These are phyloP conservation scores for Stephania yunnanensis DNA, from an alignment of 164 flowering plant species.

Conservation along the genomic window DNA sequence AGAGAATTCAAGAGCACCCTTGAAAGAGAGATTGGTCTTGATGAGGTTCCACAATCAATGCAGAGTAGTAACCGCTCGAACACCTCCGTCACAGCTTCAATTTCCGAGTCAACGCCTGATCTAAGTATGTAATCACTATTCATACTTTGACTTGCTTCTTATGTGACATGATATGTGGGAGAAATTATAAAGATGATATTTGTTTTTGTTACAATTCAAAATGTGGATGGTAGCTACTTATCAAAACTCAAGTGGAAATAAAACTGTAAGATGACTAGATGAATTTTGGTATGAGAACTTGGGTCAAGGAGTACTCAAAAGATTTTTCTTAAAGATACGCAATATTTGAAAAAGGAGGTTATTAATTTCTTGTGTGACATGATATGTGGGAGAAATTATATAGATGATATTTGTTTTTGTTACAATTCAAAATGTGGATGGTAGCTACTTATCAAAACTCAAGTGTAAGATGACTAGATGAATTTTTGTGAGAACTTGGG, in stretches of 20 bases:
- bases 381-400: not conserved
- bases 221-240: not conserved
- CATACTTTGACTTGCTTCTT: not conserved
- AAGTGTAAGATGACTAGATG: not conserved
- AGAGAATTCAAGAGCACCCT: conserved; percentile 93
- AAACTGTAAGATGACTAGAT: not conserved
- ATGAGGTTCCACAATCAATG: conserved; percentile 49
- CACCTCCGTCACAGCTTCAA: conserved; percentile 9
- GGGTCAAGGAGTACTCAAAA: not conserved
- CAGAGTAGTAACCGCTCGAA: conserved; percentile 27
- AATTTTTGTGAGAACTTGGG: not conserved
- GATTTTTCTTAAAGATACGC: not conserved
- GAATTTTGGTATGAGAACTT: not conserved
- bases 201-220: not conserved
- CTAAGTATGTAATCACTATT: conserved; percentile 46
- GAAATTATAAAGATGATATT: not conserved
- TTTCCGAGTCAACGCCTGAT: conserved; percentile 25
- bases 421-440: not conserved
- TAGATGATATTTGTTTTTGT: not conserved
- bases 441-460: not conserved
- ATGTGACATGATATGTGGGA: not conserved
- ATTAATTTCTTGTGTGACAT: not conserved
- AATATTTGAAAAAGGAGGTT: not conserved
- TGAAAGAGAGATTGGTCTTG: conserved; percentile 91
- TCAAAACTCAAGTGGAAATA: not conserved